phyloP scores from a whole-genome alignment of 805 yeast species.

The Jamesozyma lodderae region DNA sequence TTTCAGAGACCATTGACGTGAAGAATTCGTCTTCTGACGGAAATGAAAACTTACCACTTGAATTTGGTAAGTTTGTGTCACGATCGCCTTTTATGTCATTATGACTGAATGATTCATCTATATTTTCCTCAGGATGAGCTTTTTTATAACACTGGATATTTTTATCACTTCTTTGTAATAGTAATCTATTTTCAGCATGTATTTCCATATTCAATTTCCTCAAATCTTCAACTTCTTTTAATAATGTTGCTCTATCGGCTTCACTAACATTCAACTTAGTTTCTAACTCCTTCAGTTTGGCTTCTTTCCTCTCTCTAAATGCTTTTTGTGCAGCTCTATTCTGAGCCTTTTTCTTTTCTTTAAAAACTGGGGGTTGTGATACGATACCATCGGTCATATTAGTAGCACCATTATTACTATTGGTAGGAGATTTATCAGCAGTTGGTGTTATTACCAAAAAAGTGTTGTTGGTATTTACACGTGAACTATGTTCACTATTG shows the following conservation, averaged over 20 bases:
- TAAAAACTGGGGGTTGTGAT: conserved; percentile 7
- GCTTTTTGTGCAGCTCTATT: conserved; percentile 86
- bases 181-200: conserved; percentile 52
- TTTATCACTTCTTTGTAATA: conserved; percentile 22
- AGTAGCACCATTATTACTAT: neutral
- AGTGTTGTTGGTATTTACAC: neutral
- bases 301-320: conserved; percentile 73
- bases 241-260: conserved; percentile 38
- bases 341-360: conserved; percentile 60
- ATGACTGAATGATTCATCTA: no score
- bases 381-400: neutral
- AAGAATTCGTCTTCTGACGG: conserved; percentile 25
- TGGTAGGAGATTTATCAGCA: neutral
- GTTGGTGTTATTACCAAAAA: no score
- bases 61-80: neutral
- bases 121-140: neutral
- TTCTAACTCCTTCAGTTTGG: conserved; percentile 58
- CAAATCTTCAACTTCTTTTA: conserved; percentile 41
- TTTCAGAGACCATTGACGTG: neutral
- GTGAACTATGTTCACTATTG: neutral
- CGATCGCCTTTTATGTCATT: no score
- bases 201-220: conserved; percentile 48
- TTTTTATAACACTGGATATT: neutral
- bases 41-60: conserved; percentile 12
- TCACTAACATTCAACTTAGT: conserved; percentile 50